phyloP scores from a whole-genome alignment of 768 basidiomycete genomes.

The Lactifluus volemus region DNA sequence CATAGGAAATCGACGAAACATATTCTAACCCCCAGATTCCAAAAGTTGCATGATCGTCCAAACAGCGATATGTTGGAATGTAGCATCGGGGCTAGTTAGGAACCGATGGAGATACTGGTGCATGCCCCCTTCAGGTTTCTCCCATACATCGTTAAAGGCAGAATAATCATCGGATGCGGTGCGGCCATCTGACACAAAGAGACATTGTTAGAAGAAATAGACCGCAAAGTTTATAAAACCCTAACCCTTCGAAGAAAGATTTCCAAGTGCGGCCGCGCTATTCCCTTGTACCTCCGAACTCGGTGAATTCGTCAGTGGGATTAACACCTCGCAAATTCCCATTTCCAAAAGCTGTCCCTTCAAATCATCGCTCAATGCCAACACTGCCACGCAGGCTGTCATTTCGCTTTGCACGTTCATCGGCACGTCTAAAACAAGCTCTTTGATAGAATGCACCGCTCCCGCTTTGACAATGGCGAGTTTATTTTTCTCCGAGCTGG shows the following conservation, averaged over 20 bases:
- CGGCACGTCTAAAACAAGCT: constrained; percentile 89
- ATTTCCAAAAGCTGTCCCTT: constrained; percentile 96
- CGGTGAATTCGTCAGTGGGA: constrained; percentile 91
- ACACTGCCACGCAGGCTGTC: constrained; percentile 96
- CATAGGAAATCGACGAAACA: not conserved
- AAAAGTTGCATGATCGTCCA: constrained; percentile 98
- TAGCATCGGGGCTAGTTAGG: constrained; percentile 86
- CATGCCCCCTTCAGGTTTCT: constrained; percentile 95
- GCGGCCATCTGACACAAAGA: constrained; percentile 51
- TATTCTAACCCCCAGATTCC: constrained; percentile 75
- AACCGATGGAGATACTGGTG: constrained; percentile 92
- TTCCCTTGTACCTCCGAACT: constrained; percentile 99
- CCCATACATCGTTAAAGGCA: constrained; percentile 97
- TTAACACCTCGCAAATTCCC: constrained; percentile 96
- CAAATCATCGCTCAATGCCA: constrained; percentile 93
- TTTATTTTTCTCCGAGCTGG: constrained; percentile 97
- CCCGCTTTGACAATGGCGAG: constrained; percentile 96
- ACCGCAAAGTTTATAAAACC: not conserved
- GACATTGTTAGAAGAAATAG: not conserved
- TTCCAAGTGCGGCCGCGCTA: constrained; percentile 94
- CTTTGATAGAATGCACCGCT: constrained; percentile 93
- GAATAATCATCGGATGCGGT: constrained; percentile 82
- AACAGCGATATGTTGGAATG: constrained; percentile 99
- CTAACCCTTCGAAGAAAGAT: constrained; percentile 91
- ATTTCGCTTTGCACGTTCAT: constrained; percentile 98